phyloP scores from a whole-genome alignment of 2,329 filamentous ascomycete species.

The Cladorrhinum sp. region DNA sequence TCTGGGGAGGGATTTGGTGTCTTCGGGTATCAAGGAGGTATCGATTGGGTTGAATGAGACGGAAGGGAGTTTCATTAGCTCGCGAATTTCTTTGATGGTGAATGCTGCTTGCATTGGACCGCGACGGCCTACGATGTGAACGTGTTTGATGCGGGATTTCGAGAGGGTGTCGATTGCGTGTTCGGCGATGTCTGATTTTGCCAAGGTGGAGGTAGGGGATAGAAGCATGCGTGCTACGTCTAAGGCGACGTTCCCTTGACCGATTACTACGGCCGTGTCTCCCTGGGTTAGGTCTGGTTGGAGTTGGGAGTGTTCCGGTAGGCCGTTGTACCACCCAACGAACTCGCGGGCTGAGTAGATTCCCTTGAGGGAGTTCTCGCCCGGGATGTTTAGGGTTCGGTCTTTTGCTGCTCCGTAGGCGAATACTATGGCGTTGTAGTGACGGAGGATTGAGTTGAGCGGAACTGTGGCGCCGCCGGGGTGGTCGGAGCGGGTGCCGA shows the following conservation, averaged over 20 bases:
- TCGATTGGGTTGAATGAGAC: conserved; percentile 72
- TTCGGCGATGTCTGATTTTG: conserved; percentile 84
- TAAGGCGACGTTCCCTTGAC: conserved; percentile 93
- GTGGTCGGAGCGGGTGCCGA: conserved; percentile 55
- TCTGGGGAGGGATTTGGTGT: conserved; percentile 68
- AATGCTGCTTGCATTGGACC: conserved; percentile 93
- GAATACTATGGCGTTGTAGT: conserved; percentile 92
- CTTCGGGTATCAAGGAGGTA: conserved; percentile 61
- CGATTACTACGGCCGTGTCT: conserved; percentile 83
- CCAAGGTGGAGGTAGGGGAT: conserved; percentile 67
- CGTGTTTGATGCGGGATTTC: conserved; percentile 70
- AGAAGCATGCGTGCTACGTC: conserved; percentile 89
- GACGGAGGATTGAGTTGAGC: conserved; percentile 64
- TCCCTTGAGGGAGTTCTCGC: conserved; percentile 68
- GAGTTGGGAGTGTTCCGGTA: conserved; percentile 74
- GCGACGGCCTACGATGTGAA: conserved; percentile 83
- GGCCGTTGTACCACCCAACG: conserved; percentile 97
- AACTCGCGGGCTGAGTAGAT: conserved; percentile 89
- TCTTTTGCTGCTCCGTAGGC: conserved; percentile 90
- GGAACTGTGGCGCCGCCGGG: conserved; percentile 54
- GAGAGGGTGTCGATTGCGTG: conserved; percentile 72
- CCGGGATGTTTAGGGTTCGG: conserved; percentile 71
- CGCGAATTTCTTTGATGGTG: conserved; percentile 90
- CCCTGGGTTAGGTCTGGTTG: conserved; percentile 70
- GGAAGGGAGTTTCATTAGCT: conserved; percentile 72